Conservation (phyloP, 1,284 basidiomycete genomes). For the Dichomitus squalens region DNA sequence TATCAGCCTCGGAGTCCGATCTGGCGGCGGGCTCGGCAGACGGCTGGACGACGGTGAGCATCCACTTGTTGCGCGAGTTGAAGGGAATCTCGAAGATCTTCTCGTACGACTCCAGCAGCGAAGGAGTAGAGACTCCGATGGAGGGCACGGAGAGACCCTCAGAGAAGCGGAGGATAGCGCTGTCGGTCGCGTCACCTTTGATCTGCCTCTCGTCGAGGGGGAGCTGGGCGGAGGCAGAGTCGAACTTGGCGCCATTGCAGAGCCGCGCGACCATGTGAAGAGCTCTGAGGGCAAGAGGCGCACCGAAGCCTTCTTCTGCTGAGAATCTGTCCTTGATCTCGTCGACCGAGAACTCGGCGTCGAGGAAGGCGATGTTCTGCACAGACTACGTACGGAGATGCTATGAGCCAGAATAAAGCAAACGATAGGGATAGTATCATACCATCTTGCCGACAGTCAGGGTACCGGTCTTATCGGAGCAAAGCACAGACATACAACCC, state of each 20-base stretch:
- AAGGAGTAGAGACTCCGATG: conserved; percentile 23
- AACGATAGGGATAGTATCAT: background rate
- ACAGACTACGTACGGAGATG: conserved; percentile 34
- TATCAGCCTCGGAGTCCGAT: conserved; percentile 19
- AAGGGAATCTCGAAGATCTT: conserved; percentile 53
- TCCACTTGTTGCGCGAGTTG: conserved; percentile 72
- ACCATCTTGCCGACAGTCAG: conserved; percentile 32
- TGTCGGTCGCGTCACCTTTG: conserved; percentile 69
- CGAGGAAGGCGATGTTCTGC: conserved; percentile 45
- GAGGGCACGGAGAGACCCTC: conserved; percentile 41
- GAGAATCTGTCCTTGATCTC: conserved; percentile 33
- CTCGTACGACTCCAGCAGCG: conserved; percentile 31
- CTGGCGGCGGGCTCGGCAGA: conserved; percentile 9
- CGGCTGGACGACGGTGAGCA: conserved; percentile 46
- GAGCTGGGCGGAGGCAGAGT: conserved; percentile 37
- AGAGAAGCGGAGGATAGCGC: conserved; percentile 61
- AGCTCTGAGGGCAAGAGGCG: conserved; percentile 28
- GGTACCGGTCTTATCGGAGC: conserved; percentile 32
- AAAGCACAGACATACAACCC: conserved; percentile 53
- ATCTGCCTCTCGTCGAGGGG: conserved; percentile 47
- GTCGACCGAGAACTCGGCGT: conserved; percentile 33
- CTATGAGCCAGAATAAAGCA: background rate
- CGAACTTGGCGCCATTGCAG: conserved; percentile 66
- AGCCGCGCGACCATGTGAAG: conserved; percentile 52
- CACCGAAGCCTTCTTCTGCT: conserved; percentile 11